phyloP scores from a whole-genome alignment of 148 eudicot species.

The Cornus kousa region DNA sequence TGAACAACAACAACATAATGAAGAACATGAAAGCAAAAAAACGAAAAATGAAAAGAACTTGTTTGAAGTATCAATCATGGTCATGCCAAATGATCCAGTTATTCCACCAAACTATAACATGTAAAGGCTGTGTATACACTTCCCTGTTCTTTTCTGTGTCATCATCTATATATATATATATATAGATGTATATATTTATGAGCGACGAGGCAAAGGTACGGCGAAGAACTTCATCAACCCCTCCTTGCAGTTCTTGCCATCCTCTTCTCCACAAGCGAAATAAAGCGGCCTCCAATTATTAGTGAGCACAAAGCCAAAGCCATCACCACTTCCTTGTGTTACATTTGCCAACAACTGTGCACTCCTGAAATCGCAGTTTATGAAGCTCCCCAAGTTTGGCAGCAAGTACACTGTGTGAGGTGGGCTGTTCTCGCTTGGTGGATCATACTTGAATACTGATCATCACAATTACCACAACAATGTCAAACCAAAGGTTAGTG shows the following conservation, averaged over 20 bases:
- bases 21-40: neutral
- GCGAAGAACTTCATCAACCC: conserved; percentile 21
- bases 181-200: neutral
- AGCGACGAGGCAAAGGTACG: conserved; percentile 16
- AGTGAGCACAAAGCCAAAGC: conserved; percentile 8
- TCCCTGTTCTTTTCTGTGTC: too few species aligned
- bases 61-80: neutral
- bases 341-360: conserved; percentile 13
- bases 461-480: neutral
- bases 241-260: conserved; percentile 11
- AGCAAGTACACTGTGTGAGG: conserved; percentile 20
- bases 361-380: conserved; percentile 18
- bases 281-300: conserved; percentile 13
- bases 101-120: neutral
- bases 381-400: conserved; percentile 18
- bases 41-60: too few species aligned
- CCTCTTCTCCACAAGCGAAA: conserved; percentile 15
- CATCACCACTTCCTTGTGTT: conserved; percentile 16
- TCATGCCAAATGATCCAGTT: neutral
- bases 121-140: too few species aligned
- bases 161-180: neutral
- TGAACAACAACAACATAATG: neutral
- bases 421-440: conserved; percentile 10
- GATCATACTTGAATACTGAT: conserved; percentile 20
- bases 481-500: neutral